Conservation (phyloP, 805 yeast genomes). For the Saturnispora saitoi region DNA sequence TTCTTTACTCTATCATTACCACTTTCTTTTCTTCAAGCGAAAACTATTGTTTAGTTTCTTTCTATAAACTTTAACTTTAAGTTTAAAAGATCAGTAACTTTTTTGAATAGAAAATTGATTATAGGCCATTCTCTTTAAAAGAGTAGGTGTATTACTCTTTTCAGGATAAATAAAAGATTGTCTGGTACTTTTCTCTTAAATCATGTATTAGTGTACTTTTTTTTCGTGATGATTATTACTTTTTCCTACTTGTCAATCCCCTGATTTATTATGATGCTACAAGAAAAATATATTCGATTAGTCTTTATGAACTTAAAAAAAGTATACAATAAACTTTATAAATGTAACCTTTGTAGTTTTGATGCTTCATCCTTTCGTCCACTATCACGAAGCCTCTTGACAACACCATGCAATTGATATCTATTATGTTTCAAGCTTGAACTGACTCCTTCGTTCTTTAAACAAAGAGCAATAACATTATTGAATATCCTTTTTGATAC, state of each 20-base stretch:
- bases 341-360: background rate
- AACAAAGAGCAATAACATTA: background rate
- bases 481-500: background rate
- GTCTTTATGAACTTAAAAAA: constrained; percentile 6
- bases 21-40: background rate
- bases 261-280: constrained; percentile 9
- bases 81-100: background rate
- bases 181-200: too few relatives aligned
- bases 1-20: too few relatives aligned
- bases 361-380: background rate
- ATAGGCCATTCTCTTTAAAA: background rate
- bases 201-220: background rate
- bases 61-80: background rate
- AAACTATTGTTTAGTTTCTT: background rate
- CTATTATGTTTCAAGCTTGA: background rate
- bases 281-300: constrained; percentile 10
- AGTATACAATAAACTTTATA: too few relatives aligned
- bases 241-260: constrained; percentile 9
- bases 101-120: background rate
- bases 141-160: background rate
- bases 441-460: background rate
- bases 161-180: too few relatives aligned
- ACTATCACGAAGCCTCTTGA: background rate
- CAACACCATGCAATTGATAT: background rate
- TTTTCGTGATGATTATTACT: constrained; percentile 5